phyloP scores from a whole-genome alignment of 805 yeast species.

The Sungouiella blattae region DNA sequence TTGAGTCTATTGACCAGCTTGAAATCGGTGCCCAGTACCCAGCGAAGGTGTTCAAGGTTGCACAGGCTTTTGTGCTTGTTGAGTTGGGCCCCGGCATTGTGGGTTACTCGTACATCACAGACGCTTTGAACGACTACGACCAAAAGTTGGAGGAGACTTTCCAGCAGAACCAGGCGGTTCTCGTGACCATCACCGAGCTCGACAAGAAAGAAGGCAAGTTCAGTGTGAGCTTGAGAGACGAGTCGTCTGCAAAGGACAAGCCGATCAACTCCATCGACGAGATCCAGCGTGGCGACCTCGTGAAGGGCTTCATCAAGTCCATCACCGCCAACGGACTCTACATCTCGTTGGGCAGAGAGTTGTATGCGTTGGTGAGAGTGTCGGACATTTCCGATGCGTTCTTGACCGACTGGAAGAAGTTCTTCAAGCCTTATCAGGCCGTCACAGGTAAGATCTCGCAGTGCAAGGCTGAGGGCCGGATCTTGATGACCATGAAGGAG shows the following conservation, averaged over 20 bases:
- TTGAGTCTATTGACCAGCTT: constrained; percentile 46
- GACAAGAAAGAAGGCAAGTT: constrained; percentile 51
- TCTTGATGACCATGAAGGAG: constrained; percentile 76
- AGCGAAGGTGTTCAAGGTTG: constrained; percentile 57
- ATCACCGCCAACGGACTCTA: constrained; percentile 75
- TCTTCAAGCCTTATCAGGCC: constrained; percentile 64
- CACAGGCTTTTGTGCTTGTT: constrained; percentile 59
- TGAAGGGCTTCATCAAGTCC: constrained; percentile 77
- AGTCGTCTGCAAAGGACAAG: constrained; percentile 49
- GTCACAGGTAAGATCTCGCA: constrained; percentile 71
- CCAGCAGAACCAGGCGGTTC: constrained; percentile 49
- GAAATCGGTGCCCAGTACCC: constrained; percentile 55
- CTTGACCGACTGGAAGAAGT: constrained; percentile 84
- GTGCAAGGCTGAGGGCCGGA: constrained; percentile 57
- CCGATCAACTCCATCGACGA: constrained; percentile 48
- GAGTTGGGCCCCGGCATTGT: constrained; percentile 62
- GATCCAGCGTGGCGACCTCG: constrained; percentile 64
- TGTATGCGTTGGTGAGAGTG: constrained; percentile 78
- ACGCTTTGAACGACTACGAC: constrained; percentile 69
- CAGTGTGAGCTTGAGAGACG: constrained; percentile 58
- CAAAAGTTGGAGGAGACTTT: constrained; percentile 48
- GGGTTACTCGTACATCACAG: constrained; percentile 69
- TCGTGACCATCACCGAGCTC: constrained; percentile 52
- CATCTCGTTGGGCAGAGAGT: constrained; percentile 65
- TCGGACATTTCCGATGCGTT: constrained; percentile 77